Evolutionary conservation across 2,329 filamentous ascomycete genomes (phyloP), one percentile per base, ranked within the genome.

Genomic region (Colletotrichum melonis): DNA sequence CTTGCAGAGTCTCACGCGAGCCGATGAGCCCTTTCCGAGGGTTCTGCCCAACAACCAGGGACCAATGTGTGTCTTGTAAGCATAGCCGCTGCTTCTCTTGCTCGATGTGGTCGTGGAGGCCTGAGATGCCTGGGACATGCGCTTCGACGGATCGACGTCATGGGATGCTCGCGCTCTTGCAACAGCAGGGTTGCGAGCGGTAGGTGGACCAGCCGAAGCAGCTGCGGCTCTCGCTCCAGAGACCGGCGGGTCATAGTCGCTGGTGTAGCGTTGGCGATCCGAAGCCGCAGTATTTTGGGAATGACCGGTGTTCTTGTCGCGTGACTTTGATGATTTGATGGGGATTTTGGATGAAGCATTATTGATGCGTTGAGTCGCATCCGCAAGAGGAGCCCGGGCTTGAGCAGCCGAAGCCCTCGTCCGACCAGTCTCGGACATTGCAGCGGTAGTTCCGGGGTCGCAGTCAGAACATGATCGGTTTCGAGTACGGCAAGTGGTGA

Each of bases 21-120:
- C 96, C 63, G 95, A 97, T 2, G 95, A 95, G 3, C 97, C 97
- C 77, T 94, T 94, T 0, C 97, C 97, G 32, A 99, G 88, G 0
- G 94, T 97, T 81, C 91, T 95, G 7, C 97, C 97, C 4, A 99
- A 86, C 76, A 96, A 92, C 97, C 97, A 99, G 76, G 96, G 96
- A 0, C 97, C 97, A 78, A 99, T 94, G 78, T 95, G 93, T 12
- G 93, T 94, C 83, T 92, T 92, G 75, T 86, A 85, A 30, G 83
- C 84, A 75, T 82, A 75, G 5, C 66, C 82, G 70, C 81, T 83
- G 74, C 83, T 83, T 46, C 82, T 80, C 49, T 81, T 80, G 74
- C 82, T 85, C 12, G 83, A 82, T 0, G 82, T 42, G 26, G 73
- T 70, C 9, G 74, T 82, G 24, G 83, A 85, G 9, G 82, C 80